These are phyloP conservation scores for Plantago coronopus DNA, from an alignment of 305 asterid genomes.

Conservation along the genomic window DNA sequence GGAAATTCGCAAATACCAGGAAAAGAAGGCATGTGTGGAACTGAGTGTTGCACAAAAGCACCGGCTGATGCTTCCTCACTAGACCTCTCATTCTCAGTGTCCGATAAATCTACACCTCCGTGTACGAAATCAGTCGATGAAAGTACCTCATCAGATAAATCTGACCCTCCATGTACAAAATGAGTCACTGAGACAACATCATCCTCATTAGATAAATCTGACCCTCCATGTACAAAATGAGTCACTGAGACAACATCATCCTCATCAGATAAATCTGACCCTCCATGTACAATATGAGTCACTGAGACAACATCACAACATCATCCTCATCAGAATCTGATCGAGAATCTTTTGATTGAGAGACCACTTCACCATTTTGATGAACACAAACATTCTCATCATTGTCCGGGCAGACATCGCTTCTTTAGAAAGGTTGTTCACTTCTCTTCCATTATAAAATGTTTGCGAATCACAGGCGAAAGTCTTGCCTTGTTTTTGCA, in stretches of 20 bases:
- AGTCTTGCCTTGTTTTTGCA: too few species aligned
- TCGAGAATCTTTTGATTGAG: not conserved
- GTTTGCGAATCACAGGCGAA: too few species aligned
- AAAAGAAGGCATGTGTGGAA: not conserved
- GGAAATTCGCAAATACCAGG: not conserved
- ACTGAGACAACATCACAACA: too few species aligned
- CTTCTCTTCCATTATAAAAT: too few species aligned
- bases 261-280: too few species aligned
- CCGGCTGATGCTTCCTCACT: not conserved
- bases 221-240: slow-evolving; percentile 1
- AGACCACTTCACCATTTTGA: not conserved
- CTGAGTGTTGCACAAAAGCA: not conserved
- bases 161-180: not conserved
- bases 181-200: not conserved
- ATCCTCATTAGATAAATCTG: not conserved
- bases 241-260: not conserved
- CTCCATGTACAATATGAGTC: too few species aligned
- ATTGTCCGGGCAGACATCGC: too few species aligned
- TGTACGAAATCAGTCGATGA: not conserved
- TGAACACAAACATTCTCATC: not conserved
- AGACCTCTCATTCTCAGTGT: not conserved
- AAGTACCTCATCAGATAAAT: not conserved
- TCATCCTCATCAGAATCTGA: not conserved
- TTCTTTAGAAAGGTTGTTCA: too few species aligned
- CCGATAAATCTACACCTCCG: not conserved